Evolutionary conservation across 345 rosid genomes (phyloP), one percentile per base, ranked within the genome.

Genomic region (Balakata baccata): DNA sequence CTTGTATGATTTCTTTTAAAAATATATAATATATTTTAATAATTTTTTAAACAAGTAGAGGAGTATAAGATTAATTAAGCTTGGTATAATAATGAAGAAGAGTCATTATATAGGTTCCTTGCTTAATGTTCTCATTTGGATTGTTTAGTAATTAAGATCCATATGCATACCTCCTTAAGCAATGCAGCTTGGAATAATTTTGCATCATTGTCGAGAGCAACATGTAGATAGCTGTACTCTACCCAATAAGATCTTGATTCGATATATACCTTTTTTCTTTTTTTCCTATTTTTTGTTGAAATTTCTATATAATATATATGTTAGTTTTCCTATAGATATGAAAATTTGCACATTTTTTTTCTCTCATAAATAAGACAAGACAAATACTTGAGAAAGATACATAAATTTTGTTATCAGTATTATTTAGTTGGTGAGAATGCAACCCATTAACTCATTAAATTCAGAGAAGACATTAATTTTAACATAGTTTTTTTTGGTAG

Each of bases 191-290:
- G 18, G 46, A 64, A 70, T 58, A 50, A 22, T 61, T 43, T 39
- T 60, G 50, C 29, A 68, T 49, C 23, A 67, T 66, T 67, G 17
- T 58, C 37, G 66, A 74, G 60, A 74, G 65, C 78, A 67, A 75
- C 43, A n/a, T 37, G 50, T 58, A 7, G 60, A 23, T 37, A 37
- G 56, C 25, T 23, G 5, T 50, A n/a, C 39, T 34, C 34, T 11
- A 72, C 7, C 69, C 10, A 52, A 63, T 49, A 37, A 22, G 23
- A 51, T 49, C 57, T 3, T 54, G 59, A 10, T 8, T 37, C 37
- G 7, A 25, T 29, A 25, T 59, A 22, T 25, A 5, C 18, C 6
- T 18, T 13, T 18, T 53, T 18, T 0, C 29, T 37, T 13, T 9
- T 23, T 11, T 60, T 60, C 0, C 11, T 60, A 29, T 29, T 12